A percentile compares a stretch with the other conserved stretches of the same genome.
These are phyloP conservation scores for Kodamaea jinghongensis DNA, from an alignment of 805 yeast species.

Conservation along the genomic window DNA sequence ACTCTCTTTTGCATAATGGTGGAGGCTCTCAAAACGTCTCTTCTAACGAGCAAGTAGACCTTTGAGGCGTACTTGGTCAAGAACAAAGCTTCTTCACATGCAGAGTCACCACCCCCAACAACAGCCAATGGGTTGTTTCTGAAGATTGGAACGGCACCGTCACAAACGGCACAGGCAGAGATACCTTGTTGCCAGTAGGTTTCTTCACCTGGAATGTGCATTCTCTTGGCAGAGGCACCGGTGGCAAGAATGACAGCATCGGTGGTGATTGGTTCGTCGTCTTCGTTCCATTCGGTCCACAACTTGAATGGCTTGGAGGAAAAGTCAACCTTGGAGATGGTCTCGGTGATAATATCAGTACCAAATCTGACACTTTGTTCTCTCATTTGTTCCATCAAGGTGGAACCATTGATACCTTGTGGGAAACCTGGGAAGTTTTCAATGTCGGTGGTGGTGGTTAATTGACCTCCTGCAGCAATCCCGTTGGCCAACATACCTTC, in stretches of 20 bases:
- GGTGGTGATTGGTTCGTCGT: constrained; percentile 83
- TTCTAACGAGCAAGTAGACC: constrained; percentile 90
- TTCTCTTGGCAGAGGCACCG: constrained; percentile 97
- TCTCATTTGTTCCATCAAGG: constrained; percentile 92
- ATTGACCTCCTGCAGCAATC: constrained; percentile 97
- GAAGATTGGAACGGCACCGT: constrained; percentile 98
- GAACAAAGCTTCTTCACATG: constrained; percentile 98
- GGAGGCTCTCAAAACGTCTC: constrained; percentile 92
- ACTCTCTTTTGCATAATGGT: constrained; percentile 96
- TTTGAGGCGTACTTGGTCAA: constrained; percentile 97
- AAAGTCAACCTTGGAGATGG: constrained; percentile 88
- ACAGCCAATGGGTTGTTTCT: constrained; percentile 98
- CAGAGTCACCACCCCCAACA: constrained; percentile 99
- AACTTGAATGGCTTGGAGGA: constrained; percentile 88
- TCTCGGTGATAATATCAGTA: constrained; percentile 91
- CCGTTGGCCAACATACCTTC: constrained; percentile 98
- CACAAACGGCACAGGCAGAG: constrained; percentile 99
- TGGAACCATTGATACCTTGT: constrained; percentile 80
- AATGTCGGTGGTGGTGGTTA: constrained; percentile 97
- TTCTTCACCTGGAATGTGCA: constrained; percentile 94
- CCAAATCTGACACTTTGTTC: constrained; percentile 86
- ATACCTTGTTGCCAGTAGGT: constrained; percentile 99
- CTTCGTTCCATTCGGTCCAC: constrained; percentile 96
- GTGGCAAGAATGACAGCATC: constrained; percentile 94
- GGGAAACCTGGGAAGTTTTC: constrained; percentile 99